phyloP scores from a whole-genome alignment of 2,329 filamentous ascomycete genomes.

The Orbilia oligospora region DNA sequence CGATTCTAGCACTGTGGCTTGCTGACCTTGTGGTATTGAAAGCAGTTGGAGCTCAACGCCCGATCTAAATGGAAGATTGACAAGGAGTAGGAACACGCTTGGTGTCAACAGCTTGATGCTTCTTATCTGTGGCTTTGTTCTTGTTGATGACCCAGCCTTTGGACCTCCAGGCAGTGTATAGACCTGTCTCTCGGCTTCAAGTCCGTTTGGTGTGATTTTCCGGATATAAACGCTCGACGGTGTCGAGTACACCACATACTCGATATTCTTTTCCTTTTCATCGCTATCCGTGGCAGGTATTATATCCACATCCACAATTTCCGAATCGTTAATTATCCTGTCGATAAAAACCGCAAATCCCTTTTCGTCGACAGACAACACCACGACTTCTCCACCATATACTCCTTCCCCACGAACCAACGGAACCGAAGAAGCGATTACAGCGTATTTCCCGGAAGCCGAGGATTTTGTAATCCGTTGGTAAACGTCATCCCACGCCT shows the following conservation, averaged over 20 bases:
- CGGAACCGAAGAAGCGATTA: constrained; percentile 57
- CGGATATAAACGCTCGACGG: constrained; percentile 42
- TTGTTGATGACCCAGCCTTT: constrained; percentile 47
- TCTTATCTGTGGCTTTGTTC: constrained; percentile 61
- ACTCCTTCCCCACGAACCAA: constrained; percentile 56
- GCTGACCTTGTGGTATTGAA: constrained; percentile 11
- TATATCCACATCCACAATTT: constrained; percentile 62
- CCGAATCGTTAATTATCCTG: constrained; percentile 61
- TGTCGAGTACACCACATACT: constrained; percentile 61
- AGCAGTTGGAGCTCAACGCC: constrained; percentile 61
- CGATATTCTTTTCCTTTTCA: constrained; percentile 56
- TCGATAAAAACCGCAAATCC: constrained; percentile 50
- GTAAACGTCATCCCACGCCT: constrained; percentile 57
- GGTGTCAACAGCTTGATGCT: constrained; percentile 60
- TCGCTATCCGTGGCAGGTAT: constrained; percentile 42
- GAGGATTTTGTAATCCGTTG: constrained; percentile 55
- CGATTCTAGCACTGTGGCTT: constrained; percentile 46
- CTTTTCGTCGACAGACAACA: constrained; percentile 52
- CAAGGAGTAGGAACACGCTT: constrained; percentile 55
- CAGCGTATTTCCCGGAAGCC: constrained; percentile 58
- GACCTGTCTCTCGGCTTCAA: constrained; percentile 40
- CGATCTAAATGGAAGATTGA: constrained; percentile 62
- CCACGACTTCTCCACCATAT: constrained; percentile 52
- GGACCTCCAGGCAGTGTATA: constrained; percentile 52
- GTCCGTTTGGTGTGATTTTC: constrained; percentile 59